Percentiles rank a stretch among this genome's conserved stretches.
These are phyloP conservation scores for Triangularia setosa DNA, from an alignment of 2,329 filamentous ascomycete genomes.

Conservation along the genomic window DNA sequence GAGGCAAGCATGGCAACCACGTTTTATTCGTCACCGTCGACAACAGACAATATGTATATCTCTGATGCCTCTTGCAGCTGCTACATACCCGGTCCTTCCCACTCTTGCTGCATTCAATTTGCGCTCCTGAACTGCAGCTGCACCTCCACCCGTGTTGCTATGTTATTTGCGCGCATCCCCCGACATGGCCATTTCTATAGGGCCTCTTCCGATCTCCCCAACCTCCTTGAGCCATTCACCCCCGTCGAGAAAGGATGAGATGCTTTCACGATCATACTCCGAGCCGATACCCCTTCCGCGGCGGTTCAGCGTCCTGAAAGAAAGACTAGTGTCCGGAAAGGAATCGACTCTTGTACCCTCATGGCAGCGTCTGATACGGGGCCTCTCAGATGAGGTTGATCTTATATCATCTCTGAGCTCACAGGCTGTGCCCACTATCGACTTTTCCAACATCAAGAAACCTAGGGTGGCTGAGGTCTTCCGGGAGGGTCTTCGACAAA, in stretches of 20 bases:
- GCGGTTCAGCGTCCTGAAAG: constrained; percentile 42
- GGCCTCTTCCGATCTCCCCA: constrained; percentile 16
- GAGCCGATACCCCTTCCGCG: constrained; percentile 38
- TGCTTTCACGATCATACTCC: constrained; percentile 32
- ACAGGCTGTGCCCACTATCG: constrained; percentile 39
- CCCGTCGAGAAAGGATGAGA: constrained; percentile 14
- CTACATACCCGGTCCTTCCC: not conserved
- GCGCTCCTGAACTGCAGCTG: not conserved
- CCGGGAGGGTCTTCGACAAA: constrained; percentile 16
- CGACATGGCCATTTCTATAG: constrained; percentile 22
- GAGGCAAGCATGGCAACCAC: not conserved
- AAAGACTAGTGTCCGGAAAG: constrained; percentile 36
- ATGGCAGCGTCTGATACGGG: constrained; percentile 39
- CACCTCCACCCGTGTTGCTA: constrained; percentile 7
- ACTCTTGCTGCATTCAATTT: not conserved
- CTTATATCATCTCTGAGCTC: constrained; percentile 34
- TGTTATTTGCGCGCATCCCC: constrained; percentile 2
- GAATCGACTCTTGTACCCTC: constrained; percentile 37
- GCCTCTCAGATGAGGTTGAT: constrained; percentile 36
- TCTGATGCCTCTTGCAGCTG: constrained; percentile 5
- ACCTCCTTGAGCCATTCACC: constrained; percentile 21
- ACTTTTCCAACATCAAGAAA: constrained; percentile 38
- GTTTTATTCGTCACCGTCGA: not conserved
- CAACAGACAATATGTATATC: constrained; percentile 2
- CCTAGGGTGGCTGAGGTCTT: constrained; percentile 27